These are phyloP conservation scores for Neurospora crassa DNA, from an alignment of 2,329 filamentous ascomycete species.

Conservation along the genomic window DNA sequence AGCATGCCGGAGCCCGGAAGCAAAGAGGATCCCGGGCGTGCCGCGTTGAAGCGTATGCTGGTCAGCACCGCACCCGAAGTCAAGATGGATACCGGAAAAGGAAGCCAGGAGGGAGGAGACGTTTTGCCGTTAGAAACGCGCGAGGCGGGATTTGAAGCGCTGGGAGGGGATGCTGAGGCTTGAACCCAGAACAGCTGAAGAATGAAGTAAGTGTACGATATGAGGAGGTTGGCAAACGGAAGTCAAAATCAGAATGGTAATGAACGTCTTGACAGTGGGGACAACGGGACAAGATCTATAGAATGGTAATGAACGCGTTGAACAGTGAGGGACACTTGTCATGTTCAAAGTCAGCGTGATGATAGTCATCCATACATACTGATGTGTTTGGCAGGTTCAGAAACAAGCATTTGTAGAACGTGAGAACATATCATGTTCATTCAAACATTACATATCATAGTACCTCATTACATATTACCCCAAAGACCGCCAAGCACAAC, in stretches of 20 bases:
- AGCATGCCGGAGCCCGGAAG: conserved; percentile 19
- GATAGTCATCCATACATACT: neutral
- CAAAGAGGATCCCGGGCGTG: conserved; percentile 15
- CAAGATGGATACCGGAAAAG: neutral
- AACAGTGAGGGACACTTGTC: neutral
- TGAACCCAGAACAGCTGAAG: neutral
- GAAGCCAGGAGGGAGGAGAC: neutral
- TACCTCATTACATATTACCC: conserved; percentile 6
- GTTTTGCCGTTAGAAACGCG: neutral
- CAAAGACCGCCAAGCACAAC: neutral
- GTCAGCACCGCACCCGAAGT: neutral
- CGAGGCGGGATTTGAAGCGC: neutral
- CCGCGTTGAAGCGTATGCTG: conserved; percentile 6
- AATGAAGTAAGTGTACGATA: neutral
- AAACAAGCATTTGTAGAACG: neutral
- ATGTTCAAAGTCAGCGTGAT: neutral
- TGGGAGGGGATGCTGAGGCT: conserved; percentile 7
- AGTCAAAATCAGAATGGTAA: neutral
- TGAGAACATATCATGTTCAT: neutral
- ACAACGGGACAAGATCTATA: neutral
- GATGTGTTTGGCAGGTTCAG: neutral
- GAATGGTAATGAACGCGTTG: neutral
- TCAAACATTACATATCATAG: neutral
- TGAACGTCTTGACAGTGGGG: neutral
- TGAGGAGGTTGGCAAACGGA: neutral